Evolutionary conservation across 106 monocot species (phyloP), one percentile per base, ranked within the genome.

Genomic region (Vanilla planifolia): DNA sequence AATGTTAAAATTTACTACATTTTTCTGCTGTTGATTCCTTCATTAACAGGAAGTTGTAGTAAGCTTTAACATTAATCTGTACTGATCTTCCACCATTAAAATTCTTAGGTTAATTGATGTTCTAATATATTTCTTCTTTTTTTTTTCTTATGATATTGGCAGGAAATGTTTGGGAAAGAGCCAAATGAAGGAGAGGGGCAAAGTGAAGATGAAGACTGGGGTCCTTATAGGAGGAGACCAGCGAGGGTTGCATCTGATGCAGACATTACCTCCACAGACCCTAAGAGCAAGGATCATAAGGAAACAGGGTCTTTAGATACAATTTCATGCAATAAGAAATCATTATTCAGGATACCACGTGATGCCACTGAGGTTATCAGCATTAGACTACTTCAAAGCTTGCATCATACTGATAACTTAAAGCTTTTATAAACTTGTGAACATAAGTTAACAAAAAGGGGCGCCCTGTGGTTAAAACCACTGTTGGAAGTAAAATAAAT

Each of bases 91-190:
- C n/a, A 5, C 2, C 15, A 8, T 30, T 16, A 53, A 32, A 30
- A 53, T 22, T 30, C 32, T 26, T 6, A 5, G 4, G 53, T 32
- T 16, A 7, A 16, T 53, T 53, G 15, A 53, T 15, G 32, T 53
- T 8, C 48, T 48, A 48, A 48, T 22, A 7, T 48, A 3, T 17
- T 53, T 53, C 28, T 53, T 53, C 5, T 16, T 32, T 27, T n/a
- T 53, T 30, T 17, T 21, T 57, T 3, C 2, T 57, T 57, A 6
- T 56, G 39, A 13, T 48, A 55, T 78, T 27, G 39, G 23, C 24
- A 93, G 92, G 88, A 93, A 73, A 93, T 93, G 92, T 93, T 93
- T 75, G 92, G 92, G 14, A 88, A 93, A 30, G 73, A 81, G 45
- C 33, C 40, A 29, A 33, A 50, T 71, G 74, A 74, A 61, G 61